These are phyloP conservation scores for Aspergillus awamori DNA, from an alignment of 2,329 filamentous ascomycete genomes.

Conservation along the genomic window DNA sequence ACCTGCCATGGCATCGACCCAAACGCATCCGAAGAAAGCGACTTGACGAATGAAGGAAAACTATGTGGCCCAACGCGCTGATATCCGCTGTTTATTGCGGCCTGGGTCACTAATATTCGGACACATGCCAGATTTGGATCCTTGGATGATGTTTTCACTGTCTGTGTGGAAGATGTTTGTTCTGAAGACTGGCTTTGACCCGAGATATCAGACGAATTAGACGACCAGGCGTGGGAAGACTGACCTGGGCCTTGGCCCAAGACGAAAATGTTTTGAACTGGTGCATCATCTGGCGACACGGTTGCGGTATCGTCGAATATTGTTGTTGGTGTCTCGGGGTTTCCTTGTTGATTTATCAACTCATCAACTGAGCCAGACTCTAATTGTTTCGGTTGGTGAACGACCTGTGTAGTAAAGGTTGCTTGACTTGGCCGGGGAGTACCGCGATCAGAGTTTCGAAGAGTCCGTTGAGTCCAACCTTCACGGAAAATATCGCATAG, in stretches of 20 bases:
- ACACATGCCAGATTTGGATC: constrained; percentile 77
- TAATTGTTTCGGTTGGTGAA: constrained; percentile 53
- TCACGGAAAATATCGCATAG: constrained; percentile 90
- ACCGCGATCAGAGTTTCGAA: constrained; percentile 70
- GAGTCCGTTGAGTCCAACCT: constrained; percentile 79
- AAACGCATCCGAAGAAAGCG: constrained; percentile 75
- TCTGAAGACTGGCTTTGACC: constrained; percentile 71
- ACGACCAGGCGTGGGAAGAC: constrained; percentile 65
- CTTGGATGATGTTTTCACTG: constrained; percentile 56
- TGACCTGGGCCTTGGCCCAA: constrained; percentile 71
- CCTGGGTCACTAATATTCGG: constrained; percentile 78
- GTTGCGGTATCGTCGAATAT: constrained; percentile 93
- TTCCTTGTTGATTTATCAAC: constrained; percentile 29
- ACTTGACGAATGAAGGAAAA: constrained; percentile 75
- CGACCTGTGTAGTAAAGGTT: constrained; percentile 63
- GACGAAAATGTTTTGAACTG: constrained; percentile 84
- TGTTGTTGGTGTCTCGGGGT: constrained; percentile 88
- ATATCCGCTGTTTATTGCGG: constrained; percentile 83
- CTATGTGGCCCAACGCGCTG: constrained; percentile 61
- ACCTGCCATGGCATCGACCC: constrained; percentile 71
- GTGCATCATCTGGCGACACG: constrained; percentile 76
- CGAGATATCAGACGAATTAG: constrained; percentile 75
- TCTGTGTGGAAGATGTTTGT: constrained; percentile 50
- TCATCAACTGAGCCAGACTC: constrained; percentile 37
- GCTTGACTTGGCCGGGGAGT: constrained; percentile 82